A percentile compares a stretch with the other conserved stretches of the same genome.
phyloP scores from a whole-genome alignment of 805 yeast species.

The Pichia deserticola region DNA sequence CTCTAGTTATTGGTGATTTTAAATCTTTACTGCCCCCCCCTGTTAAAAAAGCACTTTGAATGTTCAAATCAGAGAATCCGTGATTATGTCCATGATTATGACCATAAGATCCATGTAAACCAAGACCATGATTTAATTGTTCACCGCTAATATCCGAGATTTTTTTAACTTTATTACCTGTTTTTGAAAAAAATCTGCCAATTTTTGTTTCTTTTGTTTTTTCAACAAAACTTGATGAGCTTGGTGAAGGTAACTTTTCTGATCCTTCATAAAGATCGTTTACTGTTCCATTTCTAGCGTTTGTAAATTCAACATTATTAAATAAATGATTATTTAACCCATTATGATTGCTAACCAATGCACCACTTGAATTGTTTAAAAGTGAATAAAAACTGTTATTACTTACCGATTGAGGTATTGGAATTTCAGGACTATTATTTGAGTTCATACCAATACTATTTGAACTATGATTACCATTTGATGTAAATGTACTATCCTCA shows the following conservation, averaged over 20 bases:
- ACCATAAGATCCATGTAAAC: background rate
- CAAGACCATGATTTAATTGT: conserved; percentile 1
- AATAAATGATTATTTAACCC: background rate
- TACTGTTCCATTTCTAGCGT: conserved; percentile 18
- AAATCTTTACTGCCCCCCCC: conserved; percentile 16
- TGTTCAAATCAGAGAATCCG: background rate
- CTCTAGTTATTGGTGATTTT: conserved; percentile 25
- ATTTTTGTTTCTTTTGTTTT: conserved; percentile 5
- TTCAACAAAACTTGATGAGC: conserved; percentile 2
- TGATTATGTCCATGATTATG: background rate
- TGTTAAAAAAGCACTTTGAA: background rate
- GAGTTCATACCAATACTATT: background rate
- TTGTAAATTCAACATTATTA: conserved; percentile 29
- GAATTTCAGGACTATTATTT: background rate
- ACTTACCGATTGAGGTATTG: background rate
- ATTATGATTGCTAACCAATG: conserved; percentile 10
- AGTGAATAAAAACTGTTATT: conserved; percentile 4
- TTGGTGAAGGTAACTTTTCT: conserved; percentile 1
- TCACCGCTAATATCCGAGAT: conserved; percentile 6
- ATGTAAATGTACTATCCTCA: background rate
- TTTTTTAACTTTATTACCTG: conserved; percentile 7
- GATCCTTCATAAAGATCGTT: background rate
- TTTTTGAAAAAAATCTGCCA: conserved; percentile 3
- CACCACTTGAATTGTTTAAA: conserved; percentile 14
- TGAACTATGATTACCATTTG: background rate